A percentile compares a stretch with the other conserved stretches of the same genome.
Conservation (phyloP, 306 rosid genomes). For the Casuarina cunninghamiana region DNA sequence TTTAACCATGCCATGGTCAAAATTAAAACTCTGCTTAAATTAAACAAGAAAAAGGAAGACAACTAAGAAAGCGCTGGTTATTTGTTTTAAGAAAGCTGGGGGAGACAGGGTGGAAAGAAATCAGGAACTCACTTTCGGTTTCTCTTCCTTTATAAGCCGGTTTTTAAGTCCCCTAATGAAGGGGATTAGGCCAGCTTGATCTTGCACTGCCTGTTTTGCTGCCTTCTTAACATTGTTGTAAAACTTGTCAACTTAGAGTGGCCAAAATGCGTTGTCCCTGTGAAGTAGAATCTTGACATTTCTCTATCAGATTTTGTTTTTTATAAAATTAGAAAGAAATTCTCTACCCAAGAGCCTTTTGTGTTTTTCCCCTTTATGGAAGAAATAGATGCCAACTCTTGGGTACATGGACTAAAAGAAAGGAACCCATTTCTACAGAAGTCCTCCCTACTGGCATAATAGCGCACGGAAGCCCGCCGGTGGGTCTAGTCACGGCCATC, state of each 20-base stretch:
- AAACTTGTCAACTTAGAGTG: background rate
- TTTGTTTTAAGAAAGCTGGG: constrained; percentile 6
- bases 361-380: background rate
- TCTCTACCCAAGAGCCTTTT: background rate
- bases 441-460: background rate
- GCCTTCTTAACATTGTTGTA: background rate
- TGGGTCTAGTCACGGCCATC: background rate
- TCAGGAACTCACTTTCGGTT: constrained; percentile 29
- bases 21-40: background rate
- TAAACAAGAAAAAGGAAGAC: constrained; percentile 11
- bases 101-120: constrained; percentile 23
- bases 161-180: background rate
- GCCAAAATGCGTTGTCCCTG: background rate
- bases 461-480: background rate
- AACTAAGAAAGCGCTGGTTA: background rate
- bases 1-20: background rate
- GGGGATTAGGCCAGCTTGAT: background rate
- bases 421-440: background rate
- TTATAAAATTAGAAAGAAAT: background rate
- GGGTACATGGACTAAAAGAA: background rate
- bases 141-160: constrained; percentile 2
- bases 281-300: background rate
- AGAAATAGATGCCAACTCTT: background rate
- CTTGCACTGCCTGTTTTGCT: background rate
- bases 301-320: background rate